Evolutionary conservation across 768 basidiomycete species (phyloP).

Genomic region (Suillus clintonianus): DNA sequence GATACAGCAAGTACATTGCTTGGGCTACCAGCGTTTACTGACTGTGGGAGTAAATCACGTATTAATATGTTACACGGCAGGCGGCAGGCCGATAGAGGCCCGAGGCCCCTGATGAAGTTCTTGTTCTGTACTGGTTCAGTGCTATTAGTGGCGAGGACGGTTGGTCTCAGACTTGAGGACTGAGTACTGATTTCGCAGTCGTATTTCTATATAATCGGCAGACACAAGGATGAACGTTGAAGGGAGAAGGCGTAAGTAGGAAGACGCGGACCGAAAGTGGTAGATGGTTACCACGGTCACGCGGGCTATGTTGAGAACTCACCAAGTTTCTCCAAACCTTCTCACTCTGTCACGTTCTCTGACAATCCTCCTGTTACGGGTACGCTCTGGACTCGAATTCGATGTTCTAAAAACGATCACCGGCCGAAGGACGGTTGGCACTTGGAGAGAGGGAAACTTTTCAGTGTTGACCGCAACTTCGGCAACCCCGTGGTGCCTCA

Average conservation of each 20-base stretch:
- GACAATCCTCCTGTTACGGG: neutral
- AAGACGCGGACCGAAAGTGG: neutral
- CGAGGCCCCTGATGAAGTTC: neutral
- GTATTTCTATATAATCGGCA: neutral
- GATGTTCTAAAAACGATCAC: neutral
- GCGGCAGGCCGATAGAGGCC: neutral
- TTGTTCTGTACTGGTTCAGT: neutral
- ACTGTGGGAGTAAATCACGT: conserved; percentile 2
- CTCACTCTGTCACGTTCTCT: neutral
- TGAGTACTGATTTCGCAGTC: neutral
- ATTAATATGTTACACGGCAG: neutral
- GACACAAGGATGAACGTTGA: too few species aligned
- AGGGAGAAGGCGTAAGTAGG: too few species aligned
- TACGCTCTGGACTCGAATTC: neutral
- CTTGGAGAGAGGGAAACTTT: neutral
- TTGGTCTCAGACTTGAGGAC: neutral
- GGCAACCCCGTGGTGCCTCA: neutral
- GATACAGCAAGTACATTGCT: neutral
- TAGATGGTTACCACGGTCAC: neutral
- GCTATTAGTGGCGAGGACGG: neutral
- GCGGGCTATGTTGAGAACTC: neutral
- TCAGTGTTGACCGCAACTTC: neutral
- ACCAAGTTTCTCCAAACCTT: neutral
- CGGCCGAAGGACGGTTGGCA: neutral
- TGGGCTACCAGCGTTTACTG: neutral